phyloP scores from a whole-genome alignment of 2,329 filamentous ascomycete genomes.

The Periconia macrospinosa region DNA sequence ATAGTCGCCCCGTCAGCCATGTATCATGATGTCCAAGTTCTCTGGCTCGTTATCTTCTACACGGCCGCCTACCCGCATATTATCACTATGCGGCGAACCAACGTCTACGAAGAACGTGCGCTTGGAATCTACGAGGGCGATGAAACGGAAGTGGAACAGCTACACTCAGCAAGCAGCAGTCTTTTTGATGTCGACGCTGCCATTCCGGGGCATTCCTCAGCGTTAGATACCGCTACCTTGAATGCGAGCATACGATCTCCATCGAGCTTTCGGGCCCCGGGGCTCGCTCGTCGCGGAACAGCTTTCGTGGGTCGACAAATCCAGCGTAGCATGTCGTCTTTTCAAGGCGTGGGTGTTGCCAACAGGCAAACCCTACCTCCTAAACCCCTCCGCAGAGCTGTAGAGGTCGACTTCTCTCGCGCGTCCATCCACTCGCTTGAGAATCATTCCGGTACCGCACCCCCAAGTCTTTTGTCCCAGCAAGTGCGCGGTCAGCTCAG shows the following conservation, averaged over 20 bases:
- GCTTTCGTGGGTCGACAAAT: slow-evolving; percentile 23
- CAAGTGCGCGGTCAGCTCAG: slow-evolving; percentile 25
- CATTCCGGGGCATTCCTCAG: slow-evolving; percentile 8
- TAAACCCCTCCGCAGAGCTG: slow-evolving; percentile 11
- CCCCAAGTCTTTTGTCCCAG: slow-evolving; percentile 22
- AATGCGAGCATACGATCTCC: slow-evolving; percentile 9
- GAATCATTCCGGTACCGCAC: slow-evolving; percentile 13
- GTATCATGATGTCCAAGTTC: slow-evolving; percentile 24
- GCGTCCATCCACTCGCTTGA: slow-evolving; percentile 20
- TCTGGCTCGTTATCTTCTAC: slow-evolving; percentile 24
- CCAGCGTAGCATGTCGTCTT: slow-evolving; percentile 23
- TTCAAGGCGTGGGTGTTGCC: slow-evolving; percentile 25
- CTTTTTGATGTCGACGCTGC: slow-evolving; percentile 20
- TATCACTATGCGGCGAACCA: slow-evolving; percentile 25
- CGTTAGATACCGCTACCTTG: background rate
- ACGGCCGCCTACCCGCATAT: slow-evolving; percentile 24
- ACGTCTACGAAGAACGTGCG: slow-evolving; percentile 23
- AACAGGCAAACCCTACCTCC: slow-evolving; percentile 4
- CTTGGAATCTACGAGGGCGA: slow-evolving; percentile 23
- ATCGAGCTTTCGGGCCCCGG: slow-evolving; percentile 8
- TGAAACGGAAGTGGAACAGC: slow-evolving; percentile 21
- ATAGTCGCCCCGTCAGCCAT: slow-evolving; percentile 21
- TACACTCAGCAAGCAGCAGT: slow-evolving; percentile 22
- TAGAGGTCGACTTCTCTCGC: slow-evolving; percentile 20
- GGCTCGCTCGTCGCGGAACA: slow-evolving; percentile 18